Base-by-base conservation (phyloP, 2,329 filamentous ascomycete genomes). In the Aspergillus cejpii region DNA sequence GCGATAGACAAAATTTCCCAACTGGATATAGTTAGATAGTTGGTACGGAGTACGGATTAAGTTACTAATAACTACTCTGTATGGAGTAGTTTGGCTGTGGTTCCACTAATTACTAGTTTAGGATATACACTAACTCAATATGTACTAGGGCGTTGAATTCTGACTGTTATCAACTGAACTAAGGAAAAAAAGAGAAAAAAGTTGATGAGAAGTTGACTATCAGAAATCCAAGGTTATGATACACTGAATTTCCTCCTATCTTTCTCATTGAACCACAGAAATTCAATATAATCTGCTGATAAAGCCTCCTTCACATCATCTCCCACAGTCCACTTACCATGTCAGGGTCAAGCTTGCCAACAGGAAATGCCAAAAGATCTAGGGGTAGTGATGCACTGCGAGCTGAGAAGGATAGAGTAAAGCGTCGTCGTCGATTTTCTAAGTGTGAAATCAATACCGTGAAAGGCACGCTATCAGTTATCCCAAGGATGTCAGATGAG, bases 381-480 rank as follows among this genome's bases (percentile, higher is more conserved):
- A 56, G 57, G 42, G 52, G 51, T 38, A 60, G 52, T 37, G 61
- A 65, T 53, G 57, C 50, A 39, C 44, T 50, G 37, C 48, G 38
- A 17, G 41, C 43, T 12, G 49, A 51, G 33, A 49, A 57, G 50
- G 55, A 68, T 27, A 54, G 55, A 43, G 29, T 44, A n/a, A 65
- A 65, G 44, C 55, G 61, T 19, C 60, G 61, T 19, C 60, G 60
- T 42, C 58, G 63, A 36, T 59, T 58, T 39, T 64, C 63, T 15
- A 48, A 53, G 10, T 43, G 20, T 15, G 46, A 51, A 24, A 44
- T 52, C 26, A 43, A 44, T 7, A 19, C 46, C 42, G 52, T 45
- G 62, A 60, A 60, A 55, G 48, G 20, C 14, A 10, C 20, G 6
- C 19, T 24, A 37, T 19, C 41, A 15, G n/a, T 20, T 12, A 20